Base-by-base conservation (phyloP, 345 rosid genomes). In the Dimocarpus longan region DNA sequence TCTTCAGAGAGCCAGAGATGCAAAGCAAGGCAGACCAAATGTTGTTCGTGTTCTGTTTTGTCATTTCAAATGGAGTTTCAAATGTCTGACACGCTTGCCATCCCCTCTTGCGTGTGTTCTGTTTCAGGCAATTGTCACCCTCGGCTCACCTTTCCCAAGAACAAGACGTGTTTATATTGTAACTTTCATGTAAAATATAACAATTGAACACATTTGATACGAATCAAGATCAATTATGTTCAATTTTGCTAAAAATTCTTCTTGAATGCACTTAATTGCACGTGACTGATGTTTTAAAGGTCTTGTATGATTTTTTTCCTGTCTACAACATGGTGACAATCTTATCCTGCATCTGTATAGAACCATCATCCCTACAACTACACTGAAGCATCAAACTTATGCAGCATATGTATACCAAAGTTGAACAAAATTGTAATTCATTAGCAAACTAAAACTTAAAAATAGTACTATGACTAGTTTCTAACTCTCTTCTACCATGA, bases 1-100 rank as follows among this genome's bases (percentile, higher is more conserved):
- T 83, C 86, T 91, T 44, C 80, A 90, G 78, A 86, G 80, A 60
- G 80, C 86, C 39, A 72, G 64, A 74, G 91, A 88, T 56, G 60
- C 75, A 10, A 74, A 81, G 67, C 71, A 82, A 59, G 42, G 66
- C 52, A 39, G 79, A 65, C 69, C 88, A 12, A 72, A 65, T 76
- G 76, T 80, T 78, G 72, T 42, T 54, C 15, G 13, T 19, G 15
- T 21, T 63, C 19, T n/a, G 8, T 8, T 39, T 66, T 76, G 26
- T 72, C 44, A 71, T 68, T 75, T 18, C 44, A 62, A 72, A 69
- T 28, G 79, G 46, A 59, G 10, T 65, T 70, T 72, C 40, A 5
- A 54, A 15, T 44, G 74, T 32, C 28, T 13, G 22, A 19, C n/a
- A 16, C 59, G 66, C 16, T 21, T 57, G 68, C 75, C 42, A 26